A percentile compares a stretch with the other conserved stretches of the same genome.
phyloP scores from a whole-genome alignment of 2,329 filamentous ascomycete species.

The Phoma sp. region DNA sequence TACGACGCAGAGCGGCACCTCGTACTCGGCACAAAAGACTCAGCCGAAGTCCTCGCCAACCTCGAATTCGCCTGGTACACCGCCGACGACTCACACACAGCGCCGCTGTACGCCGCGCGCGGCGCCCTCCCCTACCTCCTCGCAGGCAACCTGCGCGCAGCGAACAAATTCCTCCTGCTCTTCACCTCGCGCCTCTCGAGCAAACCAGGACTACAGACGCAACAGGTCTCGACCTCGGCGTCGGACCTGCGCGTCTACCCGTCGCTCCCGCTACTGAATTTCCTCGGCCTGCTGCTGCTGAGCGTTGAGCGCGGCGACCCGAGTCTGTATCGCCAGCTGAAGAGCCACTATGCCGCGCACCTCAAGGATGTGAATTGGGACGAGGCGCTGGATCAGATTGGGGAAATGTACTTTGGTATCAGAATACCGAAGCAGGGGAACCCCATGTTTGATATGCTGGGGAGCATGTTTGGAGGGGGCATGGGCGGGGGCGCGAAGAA shows the following conservation, averaged over 20 bases:
- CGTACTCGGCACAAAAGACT: constrained; percentile 86
- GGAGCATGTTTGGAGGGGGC: constrained; percentile 85
- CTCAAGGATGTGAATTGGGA: constrained; percentile 83
- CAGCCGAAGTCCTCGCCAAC: constrained; percentile 76
- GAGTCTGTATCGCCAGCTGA: constrained; percentile 82
- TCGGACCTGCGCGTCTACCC: constrained; percentile 85
- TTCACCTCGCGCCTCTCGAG: constrained; percentile 72
- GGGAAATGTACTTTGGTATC: constrained; percentile 97
- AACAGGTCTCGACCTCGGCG: constrained; percentile 77
- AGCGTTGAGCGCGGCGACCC: constrained; percentile 79
- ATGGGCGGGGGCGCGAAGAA: constrained; percentile 58
- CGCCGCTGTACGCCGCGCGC: constrained; percentile 83
- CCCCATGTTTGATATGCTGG: constrained; percentile 98
- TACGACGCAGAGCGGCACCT: constrained; percentile 95
- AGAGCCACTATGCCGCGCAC: constrained; percentile 78
- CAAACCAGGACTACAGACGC: constrained; percentile 71
- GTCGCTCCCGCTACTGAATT: constrained; percentile 92
- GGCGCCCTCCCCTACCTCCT: constrained; percentile 91
- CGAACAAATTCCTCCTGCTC: constrained; percentile 79
- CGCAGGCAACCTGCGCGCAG: constrained; percentile 86
- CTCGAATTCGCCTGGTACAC: constrained; percentile 96
- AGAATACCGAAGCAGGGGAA: constrained; percentile 87
- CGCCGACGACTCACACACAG: constrained; percentile 85
- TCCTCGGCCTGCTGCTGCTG: constrained; percentile 82
- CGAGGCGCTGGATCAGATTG: constrained; percentile 80